phyloP scores from a whole-genome alignment of 2,329 filamentous ascomycete genomes.

The Colletotrichum sp. region DNA sequence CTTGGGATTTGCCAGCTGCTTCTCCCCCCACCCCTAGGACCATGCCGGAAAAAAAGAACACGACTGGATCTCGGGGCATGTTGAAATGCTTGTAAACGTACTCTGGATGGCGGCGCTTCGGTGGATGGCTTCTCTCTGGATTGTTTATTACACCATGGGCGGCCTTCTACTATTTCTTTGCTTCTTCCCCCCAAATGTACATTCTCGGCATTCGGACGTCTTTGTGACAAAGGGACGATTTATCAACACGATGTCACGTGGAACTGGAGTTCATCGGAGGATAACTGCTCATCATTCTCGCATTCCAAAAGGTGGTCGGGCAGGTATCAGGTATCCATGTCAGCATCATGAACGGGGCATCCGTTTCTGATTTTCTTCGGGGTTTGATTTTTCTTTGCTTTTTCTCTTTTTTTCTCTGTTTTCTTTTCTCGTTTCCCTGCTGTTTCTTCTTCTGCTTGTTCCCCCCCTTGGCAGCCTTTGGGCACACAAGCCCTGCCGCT shows the following conservation, averaged over 20 bases:
- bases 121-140: background rate
- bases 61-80: background rate
- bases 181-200: background rate
- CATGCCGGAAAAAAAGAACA: background rate
- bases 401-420: background rate
- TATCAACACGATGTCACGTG: slow-evolving; percentile 15
- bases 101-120: background rate
- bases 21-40: background rate
- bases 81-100: background rate
- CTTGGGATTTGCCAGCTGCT: background rate
- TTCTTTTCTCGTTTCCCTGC: background rate
- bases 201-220: slow-evolving; percentile 10
- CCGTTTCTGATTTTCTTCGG: slow-evolving; percentile 12
- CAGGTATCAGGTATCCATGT: slow-evolving; percentile 18
- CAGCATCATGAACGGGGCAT: slow-evolving; percentile 11
- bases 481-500: background rate
- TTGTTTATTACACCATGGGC: background rate
- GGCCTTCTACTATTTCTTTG: background rate
- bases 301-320: slow-evolving; percentile 15
- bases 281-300: slow-evolving; percentile 14
- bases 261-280: slow-evolving; percentile 13
- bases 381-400: slow-evolving; percentile 9
- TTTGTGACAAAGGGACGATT: background rate
- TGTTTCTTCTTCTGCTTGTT: background rate
- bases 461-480: background rate